Evolutionary conservation across 2,329 filamentous ascomycete species (phyloP).

Genomic region (Sclerotinia spermophila): DNA sequence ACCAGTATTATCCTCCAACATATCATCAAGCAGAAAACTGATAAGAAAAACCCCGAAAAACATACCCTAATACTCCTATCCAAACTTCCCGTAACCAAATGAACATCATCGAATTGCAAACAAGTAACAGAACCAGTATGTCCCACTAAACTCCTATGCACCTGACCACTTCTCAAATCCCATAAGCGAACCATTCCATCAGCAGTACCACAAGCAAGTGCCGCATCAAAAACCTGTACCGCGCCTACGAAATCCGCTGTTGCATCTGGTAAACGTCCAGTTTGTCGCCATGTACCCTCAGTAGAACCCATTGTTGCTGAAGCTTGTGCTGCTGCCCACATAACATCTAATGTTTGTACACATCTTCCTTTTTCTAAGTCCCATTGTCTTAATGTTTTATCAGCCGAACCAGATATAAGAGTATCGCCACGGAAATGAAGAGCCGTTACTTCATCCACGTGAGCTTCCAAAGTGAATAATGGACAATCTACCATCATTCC

Average conservation of each 20-base stretch:
- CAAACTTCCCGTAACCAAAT: slow-evolving; percentile 86
- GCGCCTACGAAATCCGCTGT: slow-evolving; percentile 91
- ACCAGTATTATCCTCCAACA: too few species aligned
- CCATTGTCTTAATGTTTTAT: slow-evolving; percentile 97
- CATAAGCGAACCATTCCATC: slow-evolving; percentile 96
- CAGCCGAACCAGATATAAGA: slow-evolving; percentile 89
- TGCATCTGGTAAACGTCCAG: slow-evolving; percentile 60
- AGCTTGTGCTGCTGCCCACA: slow-evolving; percentile 95
- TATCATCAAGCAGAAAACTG: background rate
- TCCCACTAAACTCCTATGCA: slow-evolving; percentile 92
- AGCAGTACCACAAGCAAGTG: slow-evolving; percentile 90
- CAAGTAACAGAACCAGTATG: slow-evolving; percentile 94
- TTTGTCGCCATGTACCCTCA: slow-evolving; percentile 66
- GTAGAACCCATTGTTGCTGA: slow-evolving; percentile 63
- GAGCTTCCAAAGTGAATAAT: slow-evolving; percentile 82
- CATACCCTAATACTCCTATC: slow-evolving; percentile 92
- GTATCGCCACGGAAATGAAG: slow-evolving; percentile 86
- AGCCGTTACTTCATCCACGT: slow-evolving; percentile 92
- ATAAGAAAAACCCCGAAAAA: slow-evolving; percentile 26
- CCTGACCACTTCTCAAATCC: slow-evolving; percentile 94
- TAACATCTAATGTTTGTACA: slow-evolving; percentile 93
- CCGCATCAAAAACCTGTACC: slow-evolving; percentile 92
- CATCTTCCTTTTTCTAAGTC: slow-evolving; percentile 96
- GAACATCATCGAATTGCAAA: slow-evolving; percentile 92
- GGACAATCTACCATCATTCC: slow-evolving; percentile 87